These are phyloP conservation scores for Eleusine indica DNA, from an alignment of 176 grass and related monocot genomes.

Conservation along the genomic window DNA sequence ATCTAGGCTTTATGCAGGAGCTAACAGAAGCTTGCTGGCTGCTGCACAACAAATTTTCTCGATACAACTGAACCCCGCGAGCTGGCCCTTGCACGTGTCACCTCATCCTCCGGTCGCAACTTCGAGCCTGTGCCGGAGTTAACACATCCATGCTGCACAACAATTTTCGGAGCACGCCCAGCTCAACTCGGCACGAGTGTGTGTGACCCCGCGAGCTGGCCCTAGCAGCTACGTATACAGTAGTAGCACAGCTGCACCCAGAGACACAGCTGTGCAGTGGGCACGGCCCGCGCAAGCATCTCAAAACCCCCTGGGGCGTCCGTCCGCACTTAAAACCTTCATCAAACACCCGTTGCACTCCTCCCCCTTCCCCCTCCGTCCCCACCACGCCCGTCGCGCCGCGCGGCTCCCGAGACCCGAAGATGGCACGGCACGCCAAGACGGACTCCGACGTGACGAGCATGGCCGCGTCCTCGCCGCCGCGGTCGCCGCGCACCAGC, in stretches of 20 bases:
- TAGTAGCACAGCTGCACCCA: not conserved
- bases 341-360: slow-evolving; percentile 26
- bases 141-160: not conserved
- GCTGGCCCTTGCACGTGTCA: too few species aligned
- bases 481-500: slow-evolving; percentile 68
- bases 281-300: slow-evolving; percentile 23
- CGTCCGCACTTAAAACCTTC: slow-evolving; percentile 30
- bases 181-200: not conserved
- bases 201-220: too few species aligned
- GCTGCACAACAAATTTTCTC: too few species aligned
- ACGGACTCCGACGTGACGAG: slow-evolving; percentile 96
- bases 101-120: too few species aligned
- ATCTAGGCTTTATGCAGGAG: too few species aligned
- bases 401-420: slow-evolving; percentile 26
- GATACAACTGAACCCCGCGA: too few species aligned
- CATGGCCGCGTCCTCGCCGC: slow-evolving; percentile 84
- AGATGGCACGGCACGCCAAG: slow-evolving; percentile 80
- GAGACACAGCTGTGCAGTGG: not conserved
- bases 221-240: not conserved
- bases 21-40: too few species aligned
- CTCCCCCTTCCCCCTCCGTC: not conserved
- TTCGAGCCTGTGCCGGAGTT: too few species aligned
- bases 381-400: slow-evolving; percentile 40
- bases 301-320: slow-evolving; percentile 13
- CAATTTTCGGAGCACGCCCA: not conserved